phyloP scores from a whole-genome alignment of 495 filamentous ascomycete genomes.

The Talaromyces borbonicus region DNA sequence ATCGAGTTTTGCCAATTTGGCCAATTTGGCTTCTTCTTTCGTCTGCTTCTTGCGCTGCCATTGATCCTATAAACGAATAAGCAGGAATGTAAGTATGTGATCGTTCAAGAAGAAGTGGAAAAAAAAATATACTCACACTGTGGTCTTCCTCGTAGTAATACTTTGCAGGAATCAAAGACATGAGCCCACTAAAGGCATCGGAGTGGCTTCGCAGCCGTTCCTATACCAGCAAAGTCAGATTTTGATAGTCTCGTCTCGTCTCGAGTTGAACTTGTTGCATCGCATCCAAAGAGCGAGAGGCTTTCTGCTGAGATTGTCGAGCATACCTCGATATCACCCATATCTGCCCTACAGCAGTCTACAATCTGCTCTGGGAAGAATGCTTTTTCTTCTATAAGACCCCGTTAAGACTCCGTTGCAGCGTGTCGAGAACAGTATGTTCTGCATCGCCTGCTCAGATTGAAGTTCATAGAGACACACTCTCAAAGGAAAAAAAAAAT shows the following conservation, averaged over 20 bases:
- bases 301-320: constrained; percentile 15
- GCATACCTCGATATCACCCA: constrained; percentile 42
- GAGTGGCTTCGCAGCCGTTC: constrained; percentile 79
- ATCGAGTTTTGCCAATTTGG: constrained; percentile 74
- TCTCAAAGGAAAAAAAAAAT: constrained; percentile 7
- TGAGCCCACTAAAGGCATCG: constrained; percentile 78
- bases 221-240: constrained; percentile 29
- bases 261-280: no score
- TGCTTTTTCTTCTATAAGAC: no score
- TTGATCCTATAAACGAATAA: constrained; percentile 47
- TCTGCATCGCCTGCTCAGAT: not conserved
- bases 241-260: no score
- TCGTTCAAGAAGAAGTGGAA: constrained; percentile 4
- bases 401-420: no score
- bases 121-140: constrained; percentile 51
- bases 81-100: constrained; percentile 2
- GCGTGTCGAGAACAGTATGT: not conserved
- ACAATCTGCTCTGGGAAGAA: no score
- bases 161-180: constrained; percentile 88
- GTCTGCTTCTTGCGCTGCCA: constrained; percentile 83
- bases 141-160: constrained; percentile 82
- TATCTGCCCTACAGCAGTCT: no score
- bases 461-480: not conserved
- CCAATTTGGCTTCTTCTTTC: constrained; percentile 68
- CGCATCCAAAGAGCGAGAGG: constrained; percentile 11